phyloP scores from a whole-genome alignment of 179 eudicot genomes.

The Vitellaria paradoxa region DNA sequence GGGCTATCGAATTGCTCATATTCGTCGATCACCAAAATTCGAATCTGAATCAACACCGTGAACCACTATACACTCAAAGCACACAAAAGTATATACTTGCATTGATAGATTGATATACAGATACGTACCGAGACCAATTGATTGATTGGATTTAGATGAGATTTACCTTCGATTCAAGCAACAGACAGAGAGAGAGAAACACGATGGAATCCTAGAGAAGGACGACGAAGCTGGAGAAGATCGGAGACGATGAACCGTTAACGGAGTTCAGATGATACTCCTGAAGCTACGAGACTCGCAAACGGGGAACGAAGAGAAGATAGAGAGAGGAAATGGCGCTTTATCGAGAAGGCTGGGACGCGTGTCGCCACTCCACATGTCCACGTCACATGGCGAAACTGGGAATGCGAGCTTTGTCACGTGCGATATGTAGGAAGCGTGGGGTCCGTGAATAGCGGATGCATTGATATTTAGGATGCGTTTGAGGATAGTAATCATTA shows the following conservation, averaged over 20 bases:
- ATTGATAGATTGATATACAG: no score
- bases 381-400: neutral
- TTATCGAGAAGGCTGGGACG: neutral
- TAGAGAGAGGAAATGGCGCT: no score
- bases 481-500: no score
- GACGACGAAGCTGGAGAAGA: neutral
- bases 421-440: neutral
- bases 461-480: neutral
- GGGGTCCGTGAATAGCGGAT: neutral
- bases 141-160: neutral
- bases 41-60: constrained; percentile 14
- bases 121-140: neutral
- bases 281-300: neutral
- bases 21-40: constrained; percentile 15
- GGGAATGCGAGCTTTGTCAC: constrained; percentile 9
- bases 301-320: neutral
- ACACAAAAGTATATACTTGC: neutral
- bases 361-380: neutral
- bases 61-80: neutral
- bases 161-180: neutral
- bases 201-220: neutral
- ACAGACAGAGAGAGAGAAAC: neutral
- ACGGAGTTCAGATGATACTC: neutral
- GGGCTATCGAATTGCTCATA: constrained; percentile 76
- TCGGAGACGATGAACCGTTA: neutral